Evolutionary conservation across 192 early-diverging fungal genomes (phyloP).

Genomic region (Chytriomyces confervae): DNA sequence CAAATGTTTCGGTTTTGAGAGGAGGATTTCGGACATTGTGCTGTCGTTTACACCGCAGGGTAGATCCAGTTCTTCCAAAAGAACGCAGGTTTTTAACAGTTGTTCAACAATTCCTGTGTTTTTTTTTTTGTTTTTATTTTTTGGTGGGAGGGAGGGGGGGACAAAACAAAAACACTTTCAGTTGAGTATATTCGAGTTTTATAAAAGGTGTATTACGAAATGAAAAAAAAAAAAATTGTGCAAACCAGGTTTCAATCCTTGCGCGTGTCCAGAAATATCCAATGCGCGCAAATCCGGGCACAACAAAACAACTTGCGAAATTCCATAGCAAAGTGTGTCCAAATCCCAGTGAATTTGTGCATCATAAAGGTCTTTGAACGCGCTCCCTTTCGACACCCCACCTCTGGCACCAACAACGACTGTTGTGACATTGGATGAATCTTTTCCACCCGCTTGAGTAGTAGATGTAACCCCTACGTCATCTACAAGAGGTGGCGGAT

Average conservation of each 20-base stretch:
- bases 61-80: conserved; percentile 35
- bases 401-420: neutral
- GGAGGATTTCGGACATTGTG: conserved; percentile 25
- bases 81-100: conserved; percentile 7
- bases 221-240: too few relatives aligned
- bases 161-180: too few relatives aligned
- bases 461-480: neutral
- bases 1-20: conserved; percentile 23
- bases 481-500: conserved; percentile 12
- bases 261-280: conserved; percentile 36
- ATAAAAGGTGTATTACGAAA: too few relatives aligned
- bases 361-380: conserved; percentile 14
- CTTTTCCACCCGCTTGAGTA: too few relatives aligned
- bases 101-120: conserved; percentile 8
- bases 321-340: conserved; percentile 10
- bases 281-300: conserved; percentile 26
- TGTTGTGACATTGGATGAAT: neutral
- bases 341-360: conserved; percentile 8
- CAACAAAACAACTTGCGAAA: neutral
- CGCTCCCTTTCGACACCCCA: neutral
- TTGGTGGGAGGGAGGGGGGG: too few relatives aligned
- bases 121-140: too few relatives aligned
- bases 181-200: too few relatives aligned
- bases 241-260: conserved; percentile 26
- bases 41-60: conserved; percentile 35